Base-by-base conservation (phyloP, 192 early-diverging fungal genomes). In the Thamnidium elegans region DNA sequence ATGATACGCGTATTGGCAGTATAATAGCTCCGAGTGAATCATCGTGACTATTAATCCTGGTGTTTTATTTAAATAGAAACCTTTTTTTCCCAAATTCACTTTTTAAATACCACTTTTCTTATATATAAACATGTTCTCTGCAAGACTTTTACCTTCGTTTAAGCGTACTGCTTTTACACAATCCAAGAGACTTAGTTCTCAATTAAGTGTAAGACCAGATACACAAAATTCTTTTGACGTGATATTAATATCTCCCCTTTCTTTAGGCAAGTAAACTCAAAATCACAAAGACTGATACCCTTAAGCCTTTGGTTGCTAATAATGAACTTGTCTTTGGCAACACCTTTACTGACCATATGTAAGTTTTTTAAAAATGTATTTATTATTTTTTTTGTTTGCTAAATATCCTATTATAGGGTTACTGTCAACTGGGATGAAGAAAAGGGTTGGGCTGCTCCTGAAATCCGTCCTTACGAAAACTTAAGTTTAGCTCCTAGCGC, bases 281-380 rank as follows among this genome's bases (percentile, higher is more conserved):
- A 9, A 31, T 76, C 4, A 64, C 20, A 2, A 71, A 67, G 20
- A 8, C 66, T 34, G 48, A 56, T 8, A 10, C 34, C 23, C 61
- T 76, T 42, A 90, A 90, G 72, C 63, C 84, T n/a, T 72, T 87
- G 17, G 69, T 84, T 55, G 76, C 83, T 20, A 79, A 84, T 64
- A 77, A 84, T 47, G 68, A 90, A 23, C 78, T 99, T 48, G 79
- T 89, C 26, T 98, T 99, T 77, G 96, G 96, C 48, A 81, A 89
- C 63, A 84, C 86, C 30, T 98, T 97, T 59, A 85, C 94, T 11
- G 96, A 99, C 80, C 94, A 99, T 81, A 99, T 99, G 96, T 68
- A 71, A 66, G 70, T 46, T 31, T 21, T 19, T n/a, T n/a, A n/a
- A n/a, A n/a, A n/a, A n/a, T n/a, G n/a, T 31, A 0, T 17, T 10